Conservation (phyloP, 345 rosid genomes). For the Abelmoschus esculentus region DNA sequence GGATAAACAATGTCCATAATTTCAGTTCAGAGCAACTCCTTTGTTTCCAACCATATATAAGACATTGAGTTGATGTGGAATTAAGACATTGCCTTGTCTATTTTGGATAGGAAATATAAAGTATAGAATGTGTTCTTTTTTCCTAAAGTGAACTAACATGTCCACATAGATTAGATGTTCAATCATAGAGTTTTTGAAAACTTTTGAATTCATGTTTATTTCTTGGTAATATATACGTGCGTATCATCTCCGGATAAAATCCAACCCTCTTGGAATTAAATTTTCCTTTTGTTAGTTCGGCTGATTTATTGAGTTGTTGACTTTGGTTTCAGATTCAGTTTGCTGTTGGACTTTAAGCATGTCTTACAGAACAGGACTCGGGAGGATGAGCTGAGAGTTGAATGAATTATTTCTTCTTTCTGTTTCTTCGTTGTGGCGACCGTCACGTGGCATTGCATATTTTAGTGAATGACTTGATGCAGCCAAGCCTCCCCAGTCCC, state of each 20-base stretch:
- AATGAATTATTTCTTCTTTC: neutral
- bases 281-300: too few relatives aligned
- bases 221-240: neutral
- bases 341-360: too few relatives aligned
- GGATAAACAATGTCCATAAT: neutral
- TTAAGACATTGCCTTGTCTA: neutral
- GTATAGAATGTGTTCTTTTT: neutral
- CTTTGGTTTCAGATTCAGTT: too few relatives aligned
- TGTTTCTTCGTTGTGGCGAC: constrained; percentile 6
- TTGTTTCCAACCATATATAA: neutral
- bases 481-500: constrained; percentile 23
- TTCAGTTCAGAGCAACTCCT: neutral
- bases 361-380: too few relatives aligned
- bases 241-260: too few relatives aligned
- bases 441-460: constrained; percentile 40
- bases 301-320: too few relatives aligned
- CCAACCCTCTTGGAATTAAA: too few relatives aligned
- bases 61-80: neutral
- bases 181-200: neutral
- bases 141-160: neutral
- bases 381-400: neutral
- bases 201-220: neutral
- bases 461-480: constrained; percentile 17
- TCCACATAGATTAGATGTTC: neutral
- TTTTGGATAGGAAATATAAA: neutral